Evolutionary conservation across 768 basidiomycete genomes (phyloP).

Genomic region (Kwoniella heveanensis): DNA sequence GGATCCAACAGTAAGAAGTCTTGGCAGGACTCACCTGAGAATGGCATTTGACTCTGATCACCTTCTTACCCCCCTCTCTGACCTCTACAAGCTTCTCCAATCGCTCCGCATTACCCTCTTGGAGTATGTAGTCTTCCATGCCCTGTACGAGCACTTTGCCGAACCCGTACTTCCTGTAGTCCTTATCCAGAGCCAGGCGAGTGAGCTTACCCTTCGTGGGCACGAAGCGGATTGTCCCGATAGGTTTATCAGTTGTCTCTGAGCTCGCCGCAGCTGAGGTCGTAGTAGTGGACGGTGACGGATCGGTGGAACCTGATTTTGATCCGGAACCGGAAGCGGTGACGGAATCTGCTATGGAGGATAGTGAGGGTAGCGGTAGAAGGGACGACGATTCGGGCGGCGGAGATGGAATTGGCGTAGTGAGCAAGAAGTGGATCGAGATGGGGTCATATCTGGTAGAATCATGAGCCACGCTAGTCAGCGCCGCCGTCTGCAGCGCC

Average conservation of each 20-base stretch:
- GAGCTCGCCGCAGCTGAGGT: neutral
- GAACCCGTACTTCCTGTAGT: slow-evolving; percentile 45
- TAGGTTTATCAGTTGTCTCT: slow-evolving; percentile 31
- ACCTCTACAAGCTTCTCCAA: slow-evolving; percentile 5
- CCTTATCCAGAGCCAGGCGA: slow-evolving; percentile 41
- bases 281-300: slow-evolving; percentile 1
- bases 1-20: too few species aligned
- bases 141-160: slow-evolving; percentile 41
- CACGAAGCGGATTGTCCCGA: slow-evolving; percentile 44
- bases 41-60: slow-evolving; percentile 30
- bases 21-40: slow-evolving; percentile 40
- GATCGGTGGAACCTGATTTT: too few species aligned
- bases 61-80: slow-evolving; percentile 13
- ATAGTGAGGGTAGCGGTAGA: slow-evolving; percentile 8
- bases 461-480: neutral
- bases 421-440: slow-evolving; percentile 43
- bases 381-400: slow-evolving; percentile 28
- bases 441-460: slow-evolving; percentile 33
- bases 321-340: neutral
- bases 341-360: neutral
- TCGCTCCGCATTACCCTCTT: neutral
- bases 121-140: slow-evolving; percentile 31
- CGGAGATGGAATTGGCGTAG: slow-evolving; percentile 28
- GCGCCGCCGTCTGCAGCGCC: too few species aligned
- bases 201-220: slow-evolving; percentile 40